Evolutionary conservation across 1,284 basidiomycete genomes (phyloP), one percentile per base, ranked within the genome.

Genomic region (Microstroma glucosiphilum): DNA sequence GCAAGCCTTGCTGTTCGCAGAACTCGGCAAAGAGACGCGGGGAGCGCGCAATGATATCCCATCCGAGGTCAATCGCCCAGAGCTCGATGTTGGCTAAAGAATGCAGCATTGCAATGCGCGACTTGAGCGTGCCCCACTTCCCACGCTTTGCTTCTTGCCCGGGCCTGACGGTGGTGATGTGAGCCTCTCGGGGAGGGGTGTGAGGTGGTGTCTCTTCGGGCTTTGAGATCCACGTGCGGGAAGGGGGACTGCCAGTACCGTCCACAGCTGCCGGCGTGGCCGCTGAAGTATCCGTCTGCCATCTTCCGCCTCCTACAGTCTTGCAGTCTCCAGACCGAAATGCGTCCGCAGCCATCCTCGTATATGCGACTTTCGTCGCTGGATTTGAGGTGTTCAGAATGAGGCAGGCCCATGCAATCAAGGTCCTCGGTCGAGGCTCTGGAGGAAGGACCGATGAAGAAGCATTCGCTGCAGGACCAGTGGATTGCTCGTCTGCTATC

Each of bases 11-110:
- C 12, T 48, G 55, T 21, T 40, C 46, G 25, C 65, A 66, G 57
- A 68, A 65, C 2, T 49, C 48, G 1, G 73, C 75, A 30, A 67
- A 73, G 17, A 77, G 66, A 26, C 67, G 60, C 30, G 72, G 70
- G 12, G 67, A 73, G 13, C 89, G 85, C 1, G 86, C 89, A 73
- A 91, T 89, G 65, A 91, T 91, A 72, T 80, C 77, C 65, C 75
- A 79, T 1, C 80, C 76, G n/a, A 80, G 67, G 59, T 80, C 78
- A 40, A 79, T 76, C 17, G 91, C 91, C 88, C 90, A 94, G 75
- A 91, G 90, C 72, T 92, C 91, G 59, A 94, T 91, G 76, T 91
- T 91, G 0, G 91, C 90, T 4, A 92, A 82, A 1, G 90, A 89
- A 81, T 91, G 54, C 21, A 92, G 81, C 85, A 91, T 85, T 4